Base-by-base conservation (phyloP, 2,329 filamentous ascomycete species). In the Nemania sp. region DNA sequence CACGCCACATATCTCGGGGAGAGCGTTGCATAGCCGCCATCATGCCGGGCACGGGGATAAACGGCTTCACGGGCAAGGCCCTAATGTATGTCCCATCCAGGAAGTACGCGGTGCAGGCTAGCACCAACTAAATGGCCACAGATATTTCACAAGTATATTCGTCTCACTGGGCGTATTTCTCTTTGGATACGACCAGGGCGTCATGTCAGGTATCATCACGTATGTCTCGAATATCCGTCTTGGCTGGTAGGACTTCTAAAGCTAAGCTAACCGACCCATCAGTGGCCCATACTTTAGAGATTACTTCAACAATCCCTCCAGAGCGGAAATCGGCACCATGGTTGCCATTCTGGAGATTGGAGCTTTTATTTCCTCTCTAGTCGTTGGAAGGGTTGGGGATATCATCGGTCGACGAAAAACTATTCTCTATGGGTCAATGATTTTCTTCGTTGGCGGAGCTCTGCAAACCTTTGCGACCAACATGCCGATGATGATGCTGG, bases 321-420 rank as follows among this genome's bases (percentile, higher is more conserved):
- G 89, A 74, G 93, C 94, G 54, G 89, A 97, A 79, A 90, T 99
- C 67, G 96, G 95, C 67, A 98, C 94, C 29, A 98, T 98, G 91
- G 96, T 99, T 66, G 95, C 96, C 73, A 98, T 99, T 75, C 87
- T 99, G 67, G 95, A 98, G 82, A 85, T 98, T 61, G 96, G 96
- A 67, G 96, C 96, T 43, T 92, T 99, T 70, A 91, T 97, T 75
- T 92, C 95, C 22, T 98, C 95, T 0, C 82, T 99, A 11, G 80
- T 91, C 32, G 93, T 98, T 41, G 96, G 96, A 57, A 90, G 91
- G 70, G 88, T 98, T 65, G 96, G 96, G 73, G 96, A 99, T 79
- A 88, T 97, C 64, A 93, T 98, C 70, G 96, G 96, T 63, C 90
- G 96, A 69, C 88, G 94, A 70, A 92, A 87, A 77, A 98, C 95